Evolutionary conservation across 2,329 filamentous ascomycete species (phyloP).

Genomic region (Coleophoma crateriformis): DNA sequence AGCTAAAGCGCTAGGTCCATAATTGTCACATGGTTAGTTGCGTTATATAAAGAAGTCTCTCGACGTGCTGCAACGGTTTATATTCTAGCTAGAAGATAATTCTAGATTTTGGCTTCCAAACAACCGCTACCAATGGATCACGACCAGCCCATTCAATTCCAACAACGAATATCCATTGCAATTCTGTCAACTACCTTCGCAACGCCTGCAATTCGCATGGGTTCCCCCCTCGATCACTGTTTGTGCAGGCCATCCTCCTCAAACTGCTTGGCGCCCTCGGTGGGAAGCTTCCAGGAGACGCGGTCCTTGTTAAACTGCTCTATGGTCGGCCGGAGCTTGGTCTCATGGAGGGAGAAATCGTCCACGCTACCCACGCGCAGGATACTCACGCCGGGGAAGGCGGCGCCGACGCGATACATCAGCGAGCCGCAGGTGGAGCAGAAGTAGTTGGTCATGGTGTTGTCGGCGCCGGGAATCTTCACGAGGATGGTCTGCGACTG

Average conservation of each 20-base stretch:
- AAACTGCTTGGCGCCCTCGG: constrained; percentile 29
- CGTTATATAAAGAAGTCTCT: too few relatives aligned
- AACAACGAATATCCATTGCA: too few relatives aligned
- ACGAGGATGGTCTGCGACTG: constrained; percentile 24
- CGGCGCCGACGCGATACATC: constrained; percentile 47
- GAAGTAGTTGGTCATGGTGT: constrained; percentile 56
- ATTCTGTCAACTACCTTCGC: too few relatives aligned
- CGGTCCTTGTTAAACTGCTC: constrained; percentile 49
- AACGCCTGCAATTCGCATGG: too few relatives aligned
- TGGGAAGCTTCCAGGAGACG: constrained; percentile 39
- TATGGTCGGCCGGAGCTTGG: constrained; percentile 43
- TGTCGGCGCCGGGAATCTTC: constrained; percentile 39
- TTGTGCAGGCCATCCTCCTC: constrained; percentile 1
- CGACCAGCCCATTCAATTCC: too few relatives aligned
- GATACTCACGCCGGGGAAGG: constrained; percentile 40
- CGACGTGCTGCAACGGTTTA: too few relatives aligned
- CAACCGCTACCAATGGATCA: too few relatives aligned
- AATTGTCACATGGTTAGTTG: too few relatives aligned
- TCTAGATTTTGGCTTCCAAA: too few relatives aligned
- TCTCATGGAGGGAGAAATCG: constrained; percentile 53
- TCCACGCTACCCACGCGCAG: constrained; percentile 56
- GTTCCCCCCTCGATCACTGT: too few relatives aligned
- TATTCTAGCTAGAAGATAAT: too few relatives aligned
- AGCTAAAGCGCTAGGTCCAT: too few relatives aligned
- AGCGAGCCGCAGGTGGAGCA: constrained; percentile 54